These are phyloP conservation scores for Astrephomene gubernaculifera DNA, from an alignment of 139 green algal genomes.

Conservation along the genomic window DNA sequence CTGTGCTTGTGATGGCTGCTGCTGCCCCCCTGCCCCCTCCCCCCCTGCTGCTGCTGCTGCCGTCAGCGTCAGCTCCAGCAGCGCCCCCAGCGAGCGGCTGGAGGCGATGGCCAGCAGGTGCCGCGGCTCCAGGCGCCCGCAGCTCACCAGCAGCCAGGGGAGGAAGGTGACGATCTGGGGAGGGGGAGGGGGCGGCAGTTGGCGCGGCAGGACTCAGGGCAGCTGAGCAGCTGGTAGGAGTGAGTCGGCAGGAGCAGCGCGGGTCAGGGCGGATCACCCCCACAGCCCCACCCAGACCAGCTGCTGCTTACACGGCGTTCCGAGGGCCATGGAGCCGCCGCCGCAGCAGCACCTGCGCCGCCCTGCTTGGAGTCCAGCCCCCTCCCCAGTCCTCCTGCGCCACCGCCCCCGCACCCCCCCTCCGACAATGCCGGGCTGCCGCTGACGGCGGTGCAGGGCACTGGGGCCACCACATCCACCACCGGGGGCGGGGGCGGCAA, in stretches of 20 bases:
- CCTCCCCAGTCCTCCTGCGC: background rate
- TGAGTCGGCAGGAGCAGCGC: too few species aligned
- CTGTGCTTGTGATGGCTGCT: background rate
- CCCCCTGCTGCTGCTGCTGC: background rate
- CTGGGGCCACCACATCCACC: constrained; percentile 19
- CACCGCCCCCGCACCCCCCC: too few species aligned
- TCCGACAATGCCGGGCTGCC: background rate
- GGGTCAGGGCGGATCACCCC: too few species aligned
- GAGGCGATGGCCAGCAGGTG: constrained; percentile 63
- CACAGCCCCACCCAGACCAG: too few species aligned
- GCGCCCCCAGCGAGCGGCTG: constrained; percentile 50
- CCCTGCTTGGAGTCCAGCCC: background rate
- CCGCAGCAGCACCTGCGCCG: background rate
- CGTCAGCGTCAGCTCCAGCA: constrained; percentile 69
- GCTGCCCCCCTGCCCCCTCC: background rate
- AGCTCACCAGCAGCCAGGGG: constrained; percentile 69
- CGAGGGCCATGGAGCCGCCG: background rate
- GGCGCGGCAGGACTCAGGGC: too few species aligned
- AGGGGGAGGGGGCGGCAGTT: too few species aligned
- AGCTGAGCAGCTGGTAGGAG: too few species aligned
- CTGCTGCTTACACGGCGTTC: too few species aligned
- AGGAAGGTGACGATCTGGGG: constrained; percentile 59
- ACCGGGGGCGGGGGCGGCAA: background rate
- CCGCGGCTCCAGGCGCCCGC: constrained; percentile 47
- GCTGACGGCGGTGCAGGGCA: background rate